Base-by-base conservation (phyloP, 2,329 filamentous ascomycete genomes). In the Sclerotinia glacialis region DNA sequence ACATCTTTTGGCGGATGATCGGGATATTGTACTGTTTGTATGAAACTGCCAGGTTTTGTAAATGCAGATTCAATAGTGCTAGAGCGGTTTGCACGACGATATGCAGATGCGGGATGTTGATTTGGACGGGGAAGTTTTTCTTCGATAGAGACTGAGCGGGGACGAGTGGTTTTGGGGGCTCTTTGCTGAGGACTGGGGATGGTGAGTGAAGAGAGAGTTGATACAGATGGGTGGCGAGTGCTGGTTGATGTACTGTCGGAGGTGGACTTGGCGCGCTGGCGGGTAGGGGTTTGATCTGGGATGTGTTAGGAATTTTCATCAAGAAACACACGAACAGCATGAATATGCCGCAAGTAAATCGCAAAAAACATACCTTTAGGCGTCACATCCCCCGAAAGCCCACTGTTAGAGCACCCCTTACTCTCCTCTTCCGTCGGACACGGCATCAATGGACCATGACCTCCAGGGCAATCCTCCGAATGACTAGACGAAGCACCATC, bases 81-180 rank as follows among this genome's bases (percentile, higher is more conserved):
- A 14, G 69, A 64, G 46, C 59, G 54, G 46, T 50, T 65, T 18
- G 53, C 23, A 42, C 21, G 44, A 50, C 50, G 60, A 49, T 65
- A 65, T 7, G 31, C 58, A 9, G 52, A 49, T 26, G 49, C 46
- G 37, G 58, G 12, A 53, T 59, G 53, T 14, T 31, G 42, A 47
- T 65, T 37, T 60, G 58, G 58, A 6, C 44, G 58, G 31, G 58
- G 58, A 4, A 42, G 42, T 34, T 60, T 64, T 47, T 61, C 23
- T 31, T 66, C 64, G 14, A 66, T 66, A 7, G 64, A 66, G 37
- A 66, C 54, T 14, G 64, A 65, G 6, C 64, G 54, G 26, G 64
- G 54, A 23, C 64, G 37, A 8, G 34, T 60, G 6, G 9, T 61
- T 28, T 37, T 52, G 5, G 26, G 37, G 34, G 12, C 2, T 6